Evolutionary conservation across 129 eudicot genomes (phyloP).

Genomic region (Smallanthus sonchifolius): DNA sequence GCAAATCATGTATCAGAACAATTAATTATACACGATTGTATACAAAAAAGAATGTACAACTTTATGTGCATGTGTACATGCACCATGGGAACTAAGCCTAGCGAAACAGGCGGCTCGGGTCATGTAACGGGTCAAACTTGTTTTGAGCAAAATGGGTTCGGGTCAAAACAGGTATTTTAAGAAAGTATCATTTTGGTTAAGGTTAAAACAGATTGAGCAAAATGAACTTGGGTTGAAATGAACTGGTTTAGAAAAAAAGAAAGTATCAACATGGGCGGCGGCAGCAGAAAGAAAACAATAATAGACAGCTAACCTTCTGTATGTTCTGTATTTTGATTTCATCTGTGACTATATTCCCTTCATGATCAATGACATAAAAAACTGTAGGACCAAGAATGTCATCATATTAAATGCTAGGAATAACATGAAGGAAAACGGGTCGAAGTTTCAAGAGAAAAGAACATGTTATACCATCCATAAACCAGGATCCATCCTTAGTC

Average conservation of each 20-base stretch:
- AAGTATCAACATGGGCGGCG: too few relatives aligned
- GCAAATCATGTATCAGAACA: not conserved
- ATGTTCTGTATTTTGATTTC: not conserved
- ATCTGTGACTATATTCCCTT: not conserved
- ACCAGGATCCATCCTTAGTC: not conserved
- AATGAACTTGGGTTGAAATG: not conserved
- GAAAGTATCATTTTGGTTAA: too few relatives aligned
- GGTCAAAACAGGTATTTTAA: too few relatives aligned
- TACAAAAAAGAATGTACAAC: not conserved
- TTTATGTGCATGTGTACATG: too few relatives aligned
- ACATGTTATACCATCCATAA: conserved; percentile 10
- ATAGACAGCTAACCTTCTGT: not conserved
- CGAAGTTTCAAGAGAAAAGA: not conserved
- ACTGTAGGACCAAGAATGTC: not conserved
- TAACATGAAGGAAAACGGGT: not conserved
- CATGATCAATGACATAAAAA: not conserved
- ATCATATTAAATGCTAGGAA: not conserved
- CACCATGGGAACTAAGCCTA: too few relatives aligned
- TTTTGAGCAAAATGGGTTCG: too few relatives aligned
- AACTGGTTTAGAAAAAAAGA: too few relatives aligned
- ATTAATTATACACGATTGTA: not conserved
- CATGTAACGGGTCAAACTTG: too few relatives aligned
- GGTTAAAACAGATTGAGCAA: not conserved
- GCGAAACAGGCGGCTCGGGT: too few relatives aligned
- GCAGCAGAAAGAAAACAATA: too few relatives aligned